These are phyloP conservation scores for Verticillium albo-atrum DNA, from an alignment of 2,329 filamentous ascomycete species.

Conservation along the genomic window DNA sequence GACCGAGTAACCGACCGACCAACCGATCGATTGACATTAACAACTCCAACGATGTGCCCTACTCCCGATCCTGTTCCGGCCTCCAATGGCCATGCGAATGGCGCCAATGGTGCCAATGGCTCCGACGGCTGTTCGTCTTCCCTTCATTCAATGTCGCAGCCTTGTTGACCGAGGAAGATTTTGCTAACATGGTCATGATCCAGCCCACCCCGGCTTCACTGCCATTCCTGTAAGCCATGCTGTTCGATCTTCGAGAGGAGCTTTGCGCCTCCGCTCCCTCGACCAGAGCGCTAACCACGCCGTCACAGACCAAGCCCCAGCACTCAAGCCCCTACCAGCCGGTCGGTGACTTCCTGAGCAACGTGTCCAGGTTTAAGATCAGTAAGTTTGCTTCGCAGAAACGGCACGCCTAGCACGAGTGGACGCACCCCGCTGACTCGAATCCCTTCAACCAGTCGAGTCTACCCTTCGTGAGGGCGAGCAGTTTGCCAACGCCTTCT, in stretches of 20 bases:
- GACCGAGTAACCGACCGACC: not conserved
- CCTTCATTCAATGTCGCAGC: too few species aligned
- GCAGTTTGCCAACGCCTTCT: slow-evolving; percentile 74
- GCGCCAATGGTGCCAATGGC: slow-evolving; percentile 8
- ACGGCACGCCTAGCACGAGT: not conserved
- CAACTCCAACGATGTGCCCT: slow-evolving; percentile 6
- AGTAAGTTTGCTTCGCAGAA: slow-evolving; percentile 6
- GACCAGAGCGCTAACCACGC: not conserved
- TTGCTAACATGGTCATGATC: not conserved
- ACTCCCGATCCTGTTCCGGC: slow-evolving; percentile 10
- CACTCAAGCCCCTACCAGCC: slow-evolving; percentile 51
- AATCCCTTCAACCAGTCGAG: not conserved
- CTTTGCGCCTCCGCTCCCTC: not conserved
- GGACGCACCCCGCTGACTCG: not conserved
- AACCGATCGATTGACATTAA: not conserved
- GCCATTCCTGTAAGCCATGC: slow-evolving; percentile 8
- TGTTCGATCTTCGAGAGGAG: not conserved
- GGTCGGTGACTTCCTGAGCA: slow-evolving; percentile 67
- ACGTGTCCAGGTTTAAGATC: slow-evolving; percentile 70
- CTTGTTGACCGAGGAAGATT: not conserved
- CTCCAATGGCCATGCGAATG: slow-evolving; percentile 11
- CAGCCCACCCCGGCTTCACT: slow-evolving; percentile 12
- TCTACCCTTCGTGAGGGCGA: slow-evolving; percentile 72
- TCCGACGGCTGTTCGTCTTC: not conserved
- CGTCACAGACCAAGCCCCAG: not conserved